phyloP scores from a whole-genome alignment of 305 asterid species.

The Fraxinus sp. region DNA sequence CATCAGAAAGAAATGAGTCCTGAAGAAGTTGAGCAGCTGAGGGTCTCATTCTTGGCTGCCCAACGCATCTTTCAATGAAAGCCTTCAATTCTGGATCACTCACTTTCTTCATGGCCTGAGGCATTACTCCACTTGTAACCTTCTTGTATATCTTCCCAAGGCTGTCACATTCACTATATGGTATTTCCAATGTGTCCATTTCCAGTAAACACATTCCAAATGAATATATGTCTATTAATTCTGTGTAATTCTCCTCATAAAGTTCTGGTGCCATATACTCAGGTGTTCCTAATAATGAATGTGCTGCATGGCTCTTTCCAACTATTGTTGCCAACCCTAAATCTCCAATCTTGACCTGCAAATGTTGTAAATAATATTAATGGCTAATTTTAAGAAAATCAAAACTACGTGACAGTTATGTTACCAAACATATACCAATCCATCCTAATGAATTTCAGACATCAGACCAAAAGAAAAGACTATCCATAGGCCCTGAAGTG shows the following conservation, averaged over 20 bases:
- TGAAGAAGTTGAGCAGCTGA: conserved; percentile 42
- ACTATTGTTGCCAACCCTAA: conserved; percentile 46
- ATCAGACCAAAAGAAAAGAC: neutral
- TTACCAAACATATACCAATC: neutral
- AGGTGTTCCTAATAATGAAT: conserved; percentile 48
- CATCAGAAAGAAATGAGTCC: conserved; percentile 42
- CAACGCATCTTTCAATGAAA: conserved; percentile 50
- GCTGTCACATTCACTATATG: conserved; percentile 45
- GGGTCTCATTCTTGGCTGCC: conserved; percentile 40
- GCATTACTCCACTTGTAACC: conserved; percentile 45
- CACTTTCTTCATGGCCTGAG: conserved; percentile 44
- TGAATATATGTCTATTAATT: conserved; percentile 41
- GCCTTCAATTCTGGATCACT: conserved; percentile 42
- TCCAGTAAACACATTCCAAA: conserved; percentile 54
- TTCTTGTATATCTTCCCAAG: conserved; percentile 50
- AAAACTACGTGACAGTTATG: neutral
- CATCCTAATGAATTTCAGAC: neutral
- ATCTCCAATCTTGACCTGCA: conserved; percentile 54
- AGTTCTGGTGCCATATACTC: conserved; percentile 57
- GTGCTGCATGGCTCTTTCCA: conserved; percentile 47
- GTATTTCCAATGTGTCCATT: conserved; percentile 43
- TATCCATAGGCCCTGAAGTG: neutral
- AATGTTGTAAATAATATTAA: neutral
- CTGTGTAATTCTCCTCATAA: conserved; percentile 47
- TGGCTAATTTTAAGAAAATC: neutral